Conservation (phyloP, 352 stramenopile genomes). For the Phytophthora pseudosyringae region DNA sequence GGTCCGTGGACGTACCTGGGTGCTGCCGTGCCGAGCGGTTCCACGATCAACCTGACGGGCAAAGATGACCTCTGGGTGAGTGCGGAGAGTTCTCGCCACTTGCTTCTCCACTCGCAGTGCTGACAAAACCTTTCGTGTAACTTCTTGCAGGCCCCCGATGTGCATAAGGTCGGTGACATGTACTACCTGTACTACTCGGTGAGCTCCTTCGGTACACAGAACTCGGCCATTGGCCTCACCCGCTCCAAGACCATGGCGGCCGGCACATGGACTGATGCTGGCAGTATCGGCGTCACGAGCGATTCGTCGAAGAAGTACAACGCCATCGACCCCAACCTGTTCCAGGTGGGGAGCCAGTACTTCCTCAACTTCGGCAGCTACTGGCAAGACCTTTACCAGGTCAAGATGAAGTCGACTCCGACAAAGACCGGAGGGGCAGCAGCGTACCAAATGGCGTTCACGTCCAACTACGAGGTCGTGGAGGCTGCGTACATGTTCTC, state of each 20-base stretch:
- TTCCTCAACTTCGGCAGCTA: conserved; percentile 61
- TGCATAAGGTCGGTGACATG: conserved; percentile 49
- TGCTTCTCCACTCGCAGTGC: neutral
- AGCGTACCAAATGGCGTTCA: conserved; percentile 37
- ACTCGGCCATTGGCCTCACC: conserved; percentile 53
- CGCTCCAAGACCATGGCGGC: conserved; percentile 53
- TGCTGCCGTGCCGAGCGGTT: conserved; percentile 43
- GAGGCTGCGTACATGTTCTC: conserved; percentile 49
- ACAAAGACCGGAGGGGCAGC: conserved; percentile 17
- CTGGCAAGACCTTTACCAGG: conserved; percentile 50
- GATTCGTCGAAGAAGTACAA: conserved; percentile 52
- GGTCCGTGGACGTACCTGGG: conserved; percentile 57
- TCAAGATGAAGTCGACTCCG: conserved; percentile 35
- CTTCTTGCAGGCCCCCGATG: conserved; percentile 46
- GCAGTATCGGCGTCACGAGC: conserved; percentile 45
- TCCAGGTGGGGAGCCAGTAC: conserved; percentile 40
- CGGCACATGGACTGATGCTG: conserved; percentile 44
- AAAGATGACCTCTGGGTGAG: conserved; percentile 55
- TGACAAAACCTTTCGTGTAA: neutral
- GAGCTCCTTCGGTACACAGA: conserved; percentile 51
- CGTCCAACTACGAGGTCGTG: conserved; percentile 41
- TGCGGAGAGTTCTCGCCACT: too few relatives aligned
- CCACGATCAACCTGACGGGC: conserved; percentile 51
- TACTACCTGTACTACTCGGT: conserved; percentile 74
- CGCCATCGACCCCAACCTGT: conserved; percentile 58